Percentiles rank a stretch among this genome's conserved stretches.
These are phyloP conservation scores for Ambrosiella beaveri DNA, from an alignment of 2,329 filamentous ascomycete species.

Conservation along the genomic window DNA sequence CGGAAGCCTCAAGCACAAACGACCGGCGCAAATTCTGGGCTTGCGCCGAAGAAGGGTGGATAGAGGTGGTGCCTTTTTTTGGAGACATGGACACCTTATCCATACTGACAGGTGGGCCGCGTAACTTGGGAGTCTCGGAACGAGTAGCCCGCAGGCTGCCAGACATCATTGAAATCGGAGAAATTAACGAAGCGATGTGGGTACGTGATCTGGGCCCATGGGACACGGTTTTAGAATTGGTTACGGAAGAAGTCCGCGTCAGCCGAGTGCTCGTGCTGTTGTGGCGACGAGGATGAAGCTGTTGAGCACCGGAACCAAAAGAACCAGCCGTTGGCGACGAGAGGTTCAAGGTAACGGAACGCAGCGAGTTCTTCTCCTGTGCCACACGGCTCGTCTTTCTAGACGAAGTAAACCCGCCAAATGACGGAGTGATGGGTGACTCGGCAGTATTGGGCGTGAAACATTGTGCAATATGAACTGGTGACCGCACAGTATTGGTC, in stretches of 20 bases:
- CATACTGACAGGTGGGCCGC: constrained; percentile 14
- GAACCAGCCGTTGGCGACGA: background rate
- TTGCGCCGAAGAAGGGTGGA: background rate
- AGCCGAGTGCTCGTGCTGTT: constrained; percentile 1
- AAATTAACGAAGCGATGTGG: constrained; percentile 8
- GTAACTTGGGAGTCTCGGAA: constrained; percentile 1
- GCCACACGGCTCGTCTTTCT: constrained; percentile 1
- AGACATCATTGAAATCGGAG: background rate
- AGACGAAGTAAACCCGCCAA: background rate
- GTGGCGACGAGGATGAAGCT: constrained; percentile 2
- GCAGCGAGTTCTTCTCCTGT: background rate
- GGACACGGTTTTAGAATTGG: background rate
- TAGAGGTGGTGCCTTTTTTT: constrained; percentile 1
- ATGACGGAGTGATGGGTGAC: background rate
- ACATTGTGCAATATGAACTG: background rate
- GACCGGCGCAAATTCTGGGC: constrained; percentile 1
- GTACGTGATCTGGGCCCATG: background rate
- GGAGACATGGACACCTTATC: constrained; percentile 5
- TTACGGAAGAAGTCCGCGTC: background rate
- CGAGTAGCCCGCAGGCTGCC: background rate
- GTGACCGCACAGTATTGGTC: background rate
- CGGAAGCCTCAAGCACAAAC: constrained; percentile 8
- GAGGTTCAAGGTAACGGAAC: background rate
- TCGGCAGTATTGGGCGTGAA: background rate
- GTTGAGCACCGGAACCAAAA: background rate